Conservation (phyloP, 371 early-diverging fungal species). For the Haplosporangium sp. region DNA sequence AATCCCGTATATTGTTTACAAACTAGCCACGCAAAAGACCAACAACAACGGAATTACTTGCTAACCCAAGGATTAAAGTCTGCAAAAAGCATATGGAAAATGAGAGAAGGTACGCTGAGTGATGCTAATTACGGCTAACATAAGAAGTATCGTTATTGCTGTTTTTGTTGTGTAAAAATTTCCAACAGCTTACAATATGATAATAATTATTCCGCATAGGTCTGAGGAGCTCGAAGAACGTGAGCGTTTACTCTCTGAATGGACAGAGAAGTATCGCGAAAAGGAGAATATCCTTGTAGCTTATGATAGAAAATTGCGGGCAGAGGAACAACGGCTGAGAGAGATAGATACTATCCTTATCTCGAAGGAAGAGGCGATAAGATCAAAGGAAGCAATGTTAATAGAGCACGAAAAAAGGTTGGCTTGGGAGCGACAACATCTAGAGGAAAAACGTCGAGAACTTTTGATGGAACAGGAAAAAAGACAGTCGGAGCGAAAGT, state of each 20-base stretch:
- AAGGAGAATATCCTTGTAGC: conserved; percentile 12
- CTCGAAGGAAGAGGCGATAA: conserved; percentile 21
- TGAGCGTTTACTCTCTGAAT: neutral
- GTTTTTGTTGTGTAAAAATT: no score
- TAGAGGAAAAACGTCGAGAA: conserved; percentile 27
- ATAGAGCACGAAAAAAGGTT: conserved; percentile 25
- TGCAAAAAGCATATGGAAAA: conserved; percentile 19
- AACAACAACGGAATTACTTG: conserved; percentile 49
- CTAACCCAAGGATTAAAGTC: conserved; percentile 18
- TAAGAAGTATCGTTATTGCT: no score
- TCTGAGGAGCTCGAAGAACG: conserved; percentile 13
- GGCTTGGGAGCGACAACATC: conserved; percentile 17
- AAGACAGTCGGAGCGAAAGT: conserved; percentile 7
- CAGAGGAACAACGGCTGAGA: conserved; percentile 33
- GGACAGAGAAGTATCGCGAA: conserved; percentile 10
- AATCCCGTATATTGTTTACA: neutral
- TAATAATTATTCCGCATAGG: conserved; percentile 4
- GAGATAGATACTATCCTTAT: conserved; percentile 29
- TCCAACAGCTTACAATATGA: neutral
- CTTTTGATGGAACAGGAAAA: conserved; percentile 27
- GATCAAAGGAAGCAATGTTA: conserved; percentile 16
- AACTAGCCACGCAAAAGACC: conserved; percentile 51
- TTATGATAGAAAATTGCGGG: conserved; percentile 14
- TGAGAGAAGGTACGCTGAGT: conserved; percentile 19
- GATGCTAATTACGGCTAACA: neutral